Base-by-base conservation (phyloP, 371 early-diverging fungal species). In the Mucor sp. region DNA sequence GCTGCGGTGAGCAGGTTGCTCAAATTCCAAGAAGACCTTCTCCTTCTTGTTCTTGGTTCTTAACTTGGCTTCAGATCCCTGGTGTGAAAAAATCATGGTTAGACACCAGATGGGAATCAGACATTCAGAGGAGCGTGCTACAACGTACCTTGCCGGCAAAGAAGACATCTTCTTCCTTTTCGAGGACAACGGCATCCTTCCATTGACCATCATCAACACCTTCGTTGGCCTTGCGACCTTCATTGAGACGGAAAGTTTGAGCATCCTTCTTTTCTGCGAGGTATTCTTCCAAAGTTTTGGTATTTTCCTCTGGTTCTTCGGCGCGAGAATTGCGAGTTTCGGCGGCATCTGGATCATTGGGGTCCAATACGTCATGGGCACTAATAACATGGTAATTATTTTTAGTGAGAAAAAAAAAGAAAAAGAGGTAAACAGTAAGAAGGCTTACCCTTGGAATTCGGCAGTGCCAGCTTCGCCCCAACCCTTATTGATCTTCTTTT, bases 241-340 rank as follows among this genome's bases (percentile, higher is more conserved):
- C 56, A n/a, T 60, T 44, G 12, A 63, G 68, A 37, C 68, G 63
- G 65, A 72, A 65, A 3, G 60, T 64, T 17, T 69, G 63, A n/a
- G 76, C 35, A 28, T 47, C 65, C 30, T 78, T 66, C 47, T 84
- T 87, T 73, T 84, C 80, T 17, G 84, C 77, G 28, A 87, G 74
- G 83, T 89, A 95, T 55, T 95, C 88, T 21, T 92, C 93, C 69
- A 92, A 82, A 61, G 95, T 91, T 84, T 90, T 91, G 77, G 81
- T 83, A 60, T 83, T 76, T 6, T 85, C 90, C 74, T 91, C 93
- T 39, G 84, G 82, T 60, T 90, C 90, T 43, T 70, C 81, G 75
- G 59, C 70, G 56, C 70, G 71, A 60, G 70, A 48, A 63, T 67
- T 57, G 61, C 63, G 37, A 3, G 78, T 74, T 47, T 80, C 82